Percentiles rank a stretch among this genome's conserved stretches.
Conservation (phyloP, 495 filamentous ascomycete genomes). For the Aspergillus leporis region DNA sequence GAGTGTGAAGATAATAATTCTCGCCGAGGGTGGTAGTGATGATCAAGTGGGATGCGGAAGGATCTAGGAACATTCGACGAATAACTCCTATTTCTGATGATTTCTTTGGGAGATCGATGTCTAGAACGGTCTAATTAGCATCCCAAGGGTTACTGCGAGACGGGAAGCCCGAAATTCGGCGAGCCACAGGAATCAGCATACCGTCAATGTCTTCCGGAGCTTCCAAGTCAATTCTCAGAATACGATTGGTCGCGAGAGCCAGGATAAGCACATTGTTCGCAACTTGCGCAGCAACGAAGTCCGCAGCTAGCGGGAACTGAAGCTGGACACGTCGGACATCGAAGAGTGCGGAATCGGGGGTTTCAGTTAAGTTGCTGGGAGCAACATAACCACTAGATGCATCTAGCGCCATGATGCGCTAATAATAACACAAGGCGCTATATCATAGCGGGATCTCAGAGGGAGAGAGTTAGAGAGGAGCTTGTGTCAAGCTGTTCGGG, state of each 20-base stretch:
- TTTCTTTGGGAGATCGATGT: constrained; percentile 96
- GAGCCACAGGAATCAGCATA: constrained; percentile 33
- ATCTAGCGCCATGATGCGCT: constrained; percentile 56
- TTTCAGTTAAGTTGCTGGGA: constrained; percentile 55
- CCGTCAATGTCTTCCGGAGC: constrained; percentile 93
- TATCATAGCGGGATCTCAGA: constrained; percentile 32
- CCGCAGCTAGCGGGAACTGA: constrained; percentile 84
- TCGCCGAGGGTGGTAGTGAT: constrained; percentile 89
- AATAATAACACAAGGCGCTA: constrained; percentile 25
- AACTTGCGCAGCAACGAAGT: constrained; percentile 95
- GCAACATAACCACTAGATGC: constrained; percentile 55
- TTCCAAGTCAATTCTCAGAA: constrained; percentile 92
- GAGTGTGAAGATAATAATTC: constrained; percentile 96
- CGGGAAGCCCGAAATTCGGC: neutral
- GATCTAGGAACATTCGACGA: constrained; percentile 93
- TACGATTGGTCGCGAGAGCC: constrained; percentile 82
- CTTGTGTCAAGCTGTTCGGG: constrained; percentile 14
- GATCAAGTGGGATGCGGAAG: constrained; percentile 90
- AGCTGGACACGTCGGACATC: constrained; percentile 88
- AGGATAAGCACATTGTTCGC: constrained; percentile 95
- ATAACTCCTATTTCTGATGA: constrained; percentile 87
- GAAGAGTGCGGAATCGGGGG: constrained; percentile 67
- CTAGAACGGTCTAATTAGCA: constrained; percentile 44
- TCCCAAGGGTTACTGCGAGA: constrained; percentile 13
- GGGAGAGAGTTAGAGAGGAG: constrained; percentile 9